These are phyloP conservation scores for Pseudopyrenochaeta lycopersici DNA, from an alignment of 2,329 filamentous ascomycete genomes.

Conservation along the genomic window DNA sequence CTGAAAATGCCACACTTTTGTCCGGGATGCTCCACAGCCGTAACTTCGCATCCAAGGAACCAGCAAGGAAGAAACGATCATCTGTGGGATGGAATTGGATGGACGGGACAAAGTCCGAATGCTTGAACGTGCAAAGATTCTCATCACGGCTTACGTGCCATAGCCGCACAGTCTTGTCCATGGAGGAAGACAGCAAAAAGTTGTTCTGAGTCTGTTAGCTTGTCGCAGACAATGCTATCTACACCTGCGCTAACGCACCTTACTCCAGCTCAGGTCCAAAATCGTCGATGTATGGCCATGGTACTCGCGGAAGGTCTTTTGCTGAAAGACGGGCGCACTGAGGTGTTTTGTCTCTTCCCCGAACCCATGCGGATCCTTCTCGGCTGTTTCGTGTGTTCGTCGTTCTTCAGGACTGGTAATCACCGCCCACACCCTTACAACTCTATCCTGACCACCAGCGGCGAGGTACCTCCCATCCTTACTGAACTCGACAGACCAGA, in stretches of 20 bases:
- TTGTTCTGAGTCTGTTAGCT: constrained; percentile 70
- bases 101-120: constrained; percentile 93
- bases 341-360: constrained; percentile 69
- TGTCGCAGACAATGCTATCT: not conserved
- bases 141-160: constrained; percentile 90
- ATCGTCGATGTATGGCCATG: constrained; percentile 85
- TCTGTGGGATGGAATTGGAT: constrained; percentile 94
- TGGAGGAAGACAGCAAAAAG: constrained; percentile 92
- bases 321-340: constrained; percentile 89
- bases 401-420: constrained; percentile 84
- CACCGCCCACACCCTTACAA: constrained; percentile 89
- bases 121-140: constrained; percentile 92
- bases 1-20: constrained; percentile 86
- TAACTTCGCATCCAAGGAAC: constrained; percentile 87
- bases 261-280: constrained; percentile 95
- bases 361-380: constrained; percentile 57
- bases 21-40: constrained; percentile 97
- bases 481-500: constrained; percentile 95
- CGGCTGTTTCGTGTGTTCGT: constrained; percentile 74
- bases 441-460: constrained; percentile 87
- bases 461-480: constrained; percentile 90
- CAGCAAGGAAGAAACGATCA: constrained; percentile 95
- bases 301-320: constrained; percentile 81
- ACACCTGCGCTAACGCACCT: constrained; percentile 58
- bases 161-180: constrained; percentile 95